phyloP scores from a whole-genome alignment of 345 rosid genomes.

The Eucalyptus polyanthemos region DNA sequence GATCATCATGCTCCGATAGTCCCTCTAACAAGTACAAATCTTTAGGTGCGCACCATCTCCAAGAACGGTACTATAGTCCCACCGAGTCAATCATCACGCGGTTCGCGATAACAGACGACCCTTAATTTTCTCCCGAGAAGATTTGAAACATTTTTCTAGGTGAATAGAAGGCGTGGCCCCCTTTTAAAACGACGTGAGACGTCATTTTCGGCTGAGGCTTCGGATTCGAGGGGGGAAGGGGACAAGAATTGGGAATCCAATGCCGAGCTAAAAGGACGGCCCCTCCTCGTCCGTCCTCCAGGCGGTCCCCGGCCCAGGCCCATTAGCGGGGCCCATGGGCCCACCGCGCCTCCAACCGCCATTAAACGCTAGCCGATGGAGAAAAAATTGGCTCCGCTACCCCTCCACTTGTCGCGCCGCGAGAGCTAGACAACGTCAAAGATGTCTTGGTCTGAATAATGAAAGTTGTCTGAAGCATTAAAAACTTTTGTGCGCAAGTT shows the following conservation, averaged over 20 bases:
- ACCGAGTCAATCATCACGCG: neutral
- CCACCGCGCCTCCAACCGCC: neutral
- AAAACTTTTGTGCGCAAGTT: neutral
- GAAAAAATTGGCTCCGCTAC: neutral
- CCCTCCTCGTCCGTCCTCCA: accelerated
- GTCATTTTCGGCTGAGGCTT: neutral
- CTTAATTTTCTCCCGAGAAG: neutral
- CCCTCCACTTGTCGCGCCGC: neutral
- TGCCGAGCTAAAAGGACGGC: neutral
- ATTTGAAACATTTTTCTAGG: neutral
- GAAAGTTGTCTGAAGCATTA: neutral
- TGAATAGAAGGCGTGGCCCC: neutral
- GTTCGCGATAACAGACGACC: neutral
- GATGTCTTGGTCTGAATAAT: neutral
- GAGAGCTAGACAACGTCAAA: neutral
- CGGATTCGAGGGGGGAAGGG: neutral
- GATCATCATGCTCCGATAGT: neutral
- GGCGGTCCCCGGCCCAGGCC: neutral
- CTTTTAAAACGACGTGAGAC: neutral
- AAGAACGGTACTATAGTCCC: neutral
- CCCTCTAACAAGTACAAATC: neutral
- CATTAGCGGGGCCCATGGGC: neutral
- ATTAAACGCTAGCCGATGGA: neutral
- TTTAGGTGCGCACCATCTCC: neutral
- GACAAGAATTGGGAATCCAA: neutral